Evolutionary conservation across 805 yeast species (phyloP), one percentile per base, ranked within the genome.

Genomic region (Spencermartinsiella europaea): DNA sequence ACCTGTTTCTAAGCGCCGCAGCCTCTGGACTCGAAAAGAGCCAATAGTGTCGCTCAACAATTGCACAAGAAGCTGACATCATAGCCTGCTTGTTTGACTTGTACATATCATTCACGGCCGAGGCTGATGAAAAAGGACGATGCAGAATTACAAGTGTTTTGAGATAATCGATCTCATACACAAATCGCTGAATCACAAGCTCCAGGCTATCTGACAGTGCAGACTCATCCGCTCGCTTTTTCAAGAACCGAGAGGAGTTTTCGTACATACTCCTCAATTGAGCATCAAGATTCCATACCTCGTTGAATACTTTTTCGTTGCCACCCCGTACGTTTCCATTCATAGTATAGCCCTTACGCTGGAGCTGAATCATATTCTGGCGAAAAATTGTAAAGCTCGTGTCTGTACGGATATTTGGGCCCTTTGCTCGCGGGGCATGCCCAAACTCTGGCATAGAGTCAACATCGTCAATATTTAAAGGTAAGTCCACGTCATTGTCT

Each of bases 101-200:
- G 8, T 37, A 15, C 21, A 47, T 48, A 16, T 31, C 36, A 5
- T 39, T 19, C 1, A 50, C 55, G 25, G 40, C 20, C 28, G 33
- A 25, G 4, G 44, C 40, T 15, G 47, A 34, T 1, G 53, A 41
- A 43, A 47, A 50, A 16, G 51, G 40, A 34, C 63, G 54, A 40
- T 63, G 67, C 17, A 63, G 51, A 5, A 61, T 59, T 12, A 63
- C 55, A 28, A 60, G 44, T 17, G 60, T 52, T 40, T 56, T 58
- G 4, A 57, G 57, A 38, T 45, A 61, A 16, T 60, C 60, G 21
- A 58, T 45, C 40, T 63, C 65, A 16, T 61, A 49, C 35, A 63
- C 12, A 19, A 63, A 49, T 17, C 62, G 51, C 54, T 63, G 65
- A 34, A 62, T 47, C 4, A 61, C 42, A 21, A 62, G 27, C 31